Percentiles rank a stretch among this genome's conserved stretches.
Conservation (phyloP, 306 rosid genomes). For the Rosa multiflora region DNA sequence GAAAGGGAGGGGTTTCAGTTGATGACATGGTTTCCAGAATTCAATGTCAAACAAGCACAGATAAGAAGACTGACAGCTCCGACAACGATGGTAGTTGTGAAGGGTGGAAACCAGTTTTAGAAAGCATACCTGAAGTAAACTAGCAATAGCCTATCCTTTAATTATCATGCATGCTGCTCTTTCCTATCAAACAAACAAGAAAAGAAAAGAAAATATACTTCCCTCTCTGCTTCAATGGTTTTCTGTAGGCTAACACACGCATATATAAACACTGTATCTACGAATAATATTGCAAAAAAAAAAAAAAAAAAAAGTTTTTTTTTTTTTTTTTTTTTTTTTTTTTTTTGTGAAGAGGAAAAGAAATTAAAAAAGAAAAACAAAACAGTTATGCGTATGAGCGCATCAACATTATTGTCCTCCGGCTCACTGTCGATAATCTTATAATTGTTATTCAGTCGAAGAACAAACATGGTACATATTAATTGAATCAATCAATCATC, state of each 20-base stretch:
- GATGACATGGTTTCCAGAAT: conserved; percentile 47
- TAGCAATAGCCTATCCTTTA: conserved; percentile 28
- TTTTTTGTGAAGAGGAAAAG: no score
- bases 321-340: no score
- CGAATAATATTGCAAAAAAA: neutral
- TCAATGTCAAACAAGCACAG: conserved; percentile 28
- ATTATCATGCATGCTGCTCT: neutral
- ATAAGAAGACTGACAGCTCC: conserved; percentile 27
- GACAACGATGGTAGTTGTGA: conserved; percentile 19
- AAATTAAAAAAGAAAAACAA: no score
- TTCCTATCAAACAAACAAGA: neutral
- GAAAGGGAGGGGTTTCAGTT: conserved; percentile 54
- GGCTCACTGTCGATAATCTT: no score
- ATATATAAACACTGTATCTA: conserved; percentile 17
- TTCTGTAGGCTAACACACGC: conserved; percentile 10
- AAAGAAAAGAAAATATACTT: neutral
- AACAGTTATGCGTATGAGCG: no score
- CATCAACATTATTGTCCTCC: no score
- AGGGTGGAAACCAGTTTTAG: conserved; percentile 71
- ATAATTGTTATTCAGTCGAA: no score
- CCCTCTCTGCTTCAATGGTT: neutral
- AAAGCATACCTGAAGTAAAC: conserved; percentile 78
- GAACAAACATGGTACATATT: no score
- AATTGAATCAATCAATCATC: no score
- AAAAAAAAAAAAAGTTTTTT: neutral